A percentile compares a stretch with the other conserved stretches of the same genome.
Evolutionary conservation across 2,329 filamentous ascomycete species (phyloP).

Genomic region (Phialemoniopsis sp.): DNA sequence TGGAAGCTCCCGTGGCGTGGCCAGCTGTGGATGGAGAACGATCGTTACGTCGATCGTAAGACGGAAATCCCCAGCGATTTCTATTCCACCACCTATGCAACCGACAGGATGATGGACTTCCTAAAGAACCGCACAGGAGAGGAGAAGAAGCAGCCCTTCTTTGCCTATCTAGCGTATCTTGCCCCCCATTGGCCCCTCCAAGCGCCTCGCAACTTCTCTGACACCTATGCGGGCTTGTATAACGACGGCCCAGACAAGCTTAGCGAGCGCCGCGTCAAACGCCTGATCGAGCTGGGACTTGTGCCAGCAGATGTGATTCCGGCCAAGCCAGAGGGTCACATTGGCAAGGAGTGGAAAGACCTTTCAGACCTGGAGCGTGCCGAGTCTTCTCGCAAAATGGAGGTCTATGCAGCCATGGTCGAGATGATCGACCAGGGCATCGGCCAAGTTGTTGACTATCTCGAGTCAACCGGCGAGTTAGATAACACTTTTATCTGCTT

Average conservation of each 20-base stretch:
- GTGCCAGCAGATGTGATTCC: slow-evolving; percentile 45
- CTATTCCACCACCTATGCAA: slow-evolving; percentile 50
- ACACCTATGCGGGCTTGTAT: slow-evolving; percentile 39
- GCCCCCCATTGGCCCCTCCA: slow-evolving; percentile 62
- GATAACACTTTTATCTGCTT: slow-evolving; percentile 63
- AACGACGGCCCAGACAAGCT: slow-evolving; percentile 56
- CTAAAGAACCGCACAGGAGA: slow-evolving; percentile 38
- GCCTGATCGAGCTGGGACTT: slow-evolving; percentile 53
- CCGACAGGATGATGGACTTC: slow-evolving; percentile 46
- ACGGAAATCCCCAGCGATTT: slow-evolving; percentile 40
- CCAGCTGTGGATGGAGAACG: slow-evolving; percentile 32
- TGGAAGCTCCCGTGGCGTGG: slow-evolving; percentile 27
- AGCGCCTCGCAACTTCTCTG: slow-evolving; percentile 29
- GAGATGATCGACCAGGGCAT: slow-evolving; percentile 57
- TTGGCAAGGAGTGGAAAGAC: slow-evolving; percentile 41
- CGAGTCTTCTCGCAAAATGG: slow-evolving; percentile 50
- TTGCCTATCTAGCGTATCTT: slow-evolving; percentile 56
- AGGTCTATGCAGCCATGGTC: slow-evolving; percentile 60
- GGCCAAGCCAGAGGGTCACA: slow-evolving; percentile 43
- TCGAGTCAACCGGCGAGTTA: slow-evolving; percentile 49
- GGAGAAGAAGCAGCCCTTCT: slow-evolving; percentile 41
- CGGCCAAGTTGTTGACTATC: slow-evolving; percentile 52
- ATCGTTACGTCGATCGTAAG: slow-evolving; percentile 23
- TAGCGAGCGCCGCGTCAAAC: slow-evolving; percentile 44
- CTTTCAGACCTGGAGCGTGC: slow-evolving; percentile 38